phyloP scores from a whole-genome alignment of 2,329 filamentous ascomycete genomes.

The Xylariaceae sp. region DNA sequence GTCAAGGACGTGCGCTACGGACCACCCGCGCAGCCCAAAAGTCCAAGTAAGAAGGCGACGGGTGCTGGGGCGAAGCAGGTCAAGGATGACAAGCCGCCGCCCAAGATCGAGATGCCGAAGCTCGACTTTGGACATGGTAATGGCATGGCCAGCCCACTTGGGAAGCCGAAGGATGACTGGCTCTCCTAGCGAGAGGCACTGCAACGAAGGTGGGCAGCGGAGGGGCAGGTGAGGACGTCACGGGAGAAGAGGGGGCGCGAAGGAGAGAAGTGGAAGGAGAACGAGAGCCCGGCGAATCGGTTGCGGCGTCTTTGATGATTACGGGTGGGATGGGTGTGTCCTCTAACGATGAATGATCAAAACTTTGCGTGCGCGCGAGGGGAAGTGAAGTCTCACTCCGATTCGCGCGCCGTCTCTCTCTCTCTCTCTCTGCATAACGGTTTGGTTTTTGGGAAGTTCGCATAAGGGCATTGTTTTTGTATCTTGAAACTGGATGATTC shows the following conservation, averaged over 20 bases:
- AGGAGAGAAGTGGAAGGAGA: conserved; percentile 2
- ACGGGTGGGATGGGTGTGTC: neutral
- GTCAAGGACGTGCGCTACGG: conserved; percentile 76
- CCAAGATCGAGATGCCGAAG: conserved; percentile 58
- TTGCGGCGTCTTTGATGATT: neutral
- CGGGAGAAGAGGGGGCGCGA: conserved; percentile 4
- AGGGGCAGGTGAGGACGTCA: neutral
- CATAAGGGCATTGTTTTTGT: no score
- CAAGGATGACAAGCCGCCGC: conserved; percentile 49
- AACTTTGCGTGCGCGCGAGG: neutral
- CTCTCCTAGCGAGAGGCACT: conserved; percentile 23
- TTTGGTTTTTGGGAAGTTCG: no score
- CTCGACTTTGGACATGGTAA: conserved; percentile 44
- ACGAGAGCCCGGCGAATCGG: neutral
- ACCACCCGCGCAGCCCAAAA: conserved; percentile 40
- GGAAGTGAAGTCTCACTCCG: neutral
- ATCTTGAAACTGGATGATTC: no score
- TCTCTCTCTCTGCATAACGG: no score
- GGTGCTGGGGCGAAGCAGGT: conserved; percentile 28
- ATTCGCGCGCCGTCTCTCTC: neutral
- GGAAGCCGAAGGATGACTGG: conserved; percentile 24
- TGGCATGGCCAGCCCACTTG: conserved; percentile 10
- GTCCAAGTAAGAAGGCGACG: conserved; percentile 42
- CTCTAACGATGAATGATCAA: neutral
- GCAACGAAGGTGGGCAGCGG: conserved; percentile 8